phyloP scores from a whole-genome alignment of 2,329 filamentous ascomycete genomes.

The Apiospora kogelbergensis region DNA sequence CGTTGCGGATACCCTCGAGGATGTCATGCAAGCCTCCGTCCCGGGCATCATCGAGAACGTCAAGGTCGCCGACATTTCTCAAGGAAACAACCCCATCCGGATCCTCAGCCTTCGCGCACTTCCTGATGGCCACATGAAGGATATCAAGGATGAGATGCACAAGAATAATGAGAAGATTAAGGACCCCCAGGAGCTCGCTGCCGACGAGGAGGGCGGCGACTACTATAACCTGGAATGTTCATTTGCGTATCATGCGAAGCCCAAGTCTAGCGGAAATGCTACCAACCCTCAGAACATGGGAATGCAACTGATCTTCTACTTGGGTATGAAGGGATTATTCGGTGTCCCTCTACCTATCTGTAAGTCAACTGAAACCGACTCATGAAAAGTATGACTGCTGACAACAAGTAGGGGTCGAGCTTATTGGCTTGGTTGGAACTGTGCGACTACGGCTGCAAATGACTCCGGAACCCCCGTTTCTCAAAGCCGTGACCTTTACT shows the following conservation, averaged over 20 bases:
- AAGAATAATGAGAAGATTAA: slow-evolving; percentile 77
- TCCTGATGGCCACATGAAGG: slow-evolving; percentile 76
- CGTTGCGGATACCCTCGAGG: slow-evolving; percentile 84
- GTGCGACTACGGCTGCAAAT: slow-evolving; percentile 80
- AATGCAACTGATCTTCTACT: slow-evolving; percentile 92
- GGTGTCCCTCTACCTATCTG: slow-evolving; percentile 86
- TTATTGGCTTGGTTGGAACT: slow-evolving; percentile 88
- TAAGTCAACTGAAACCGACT: slow-evolving; percentile 24
- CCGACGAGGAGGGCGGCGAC: slow-evolving; percentile 85
- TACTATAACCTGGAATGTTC: slow-evolving; percentile 92
- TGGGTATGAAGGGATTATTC: slow-evolving; percentile 85
- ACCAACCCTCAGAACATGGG: slow-evolving; percentile 94
- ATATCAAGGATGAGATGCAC: slow-evolving; percentile 79
- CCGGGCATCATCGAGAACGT: slow-evolving; percentile 92
- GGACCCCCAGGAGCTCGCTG: slow-evolving; percentile 82
- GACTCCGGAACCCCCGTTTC: slow-evolving; percentile 86
- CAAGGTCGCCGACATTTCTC: slow-evolving; percentile 90
- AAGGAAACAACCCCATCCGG: slow-evolving; percentile 86
- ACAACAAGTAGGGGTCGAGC: slow-evolving; percentile 61
- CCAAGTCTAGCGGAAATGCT: slow-evolving; percentile 62
- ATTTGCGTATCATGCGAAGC: slow-evolving; percentile 87
- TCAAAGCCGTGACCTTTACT: slow-evolving; percentile 90
- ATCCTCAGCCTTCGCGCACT: slow-evolving; percentile 85
- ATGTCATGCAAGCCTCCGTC: slow-evolving; percentile 65
- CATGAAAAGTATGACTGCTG: slow-evolving; percentile 10